Percentiles rank a stretch among this genome's conserved stretches.
These are phyloP conservation scores for Aspergillus sclerotialis DNA, from an alignment of 2,329 filamentous ascomycete species.

Conservation along the genomic window DNA sequence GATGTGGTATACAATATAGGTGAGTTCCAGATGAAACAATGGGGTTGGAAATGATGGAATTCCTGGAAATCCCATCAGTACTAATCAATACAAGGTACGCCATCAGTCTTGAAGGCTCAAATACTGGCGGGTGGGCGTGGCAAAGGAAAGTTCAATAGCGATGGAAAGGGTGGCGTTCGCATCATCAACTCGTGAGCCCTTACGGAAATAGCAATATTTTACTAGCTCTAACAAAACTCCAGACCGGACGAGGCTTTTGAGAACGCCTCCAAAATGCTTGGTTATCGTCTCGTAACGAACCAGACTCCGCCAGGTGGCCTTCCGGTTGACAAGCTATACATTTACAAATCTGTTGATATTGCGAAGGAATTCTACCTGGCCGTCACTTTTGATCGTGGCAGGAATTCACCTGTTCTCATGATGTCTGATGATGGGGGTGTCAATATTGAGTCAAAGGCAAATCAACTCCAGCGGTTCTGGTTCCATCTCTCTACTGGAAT, in stretches of 20 bases:
- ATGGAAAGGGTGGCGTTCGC: conserved; percentile 22
- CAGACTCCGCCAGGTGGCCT: conserved; percentile 21
- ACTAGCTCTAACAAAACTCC: not conserved
- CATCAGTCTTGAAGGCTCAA: conserved; percentile 24
- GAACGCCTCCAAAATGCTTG: conserved; percentile 22
- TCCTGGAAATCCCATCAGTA: not conserved
- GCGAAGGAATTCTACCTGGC: conserved; percentile 36
- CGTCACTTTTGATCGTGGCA: conserved; percentile 40
- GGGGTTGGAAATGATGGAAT: not conserved
- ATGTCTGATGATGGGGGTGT: conserved; percentile 28
- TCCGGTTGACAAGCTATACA: conserved; percentile 27
- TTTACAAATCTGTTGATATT: conserved; percentile 26
- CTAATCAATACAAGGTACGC: conserved; percentile 11
- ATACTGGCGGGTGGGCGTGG: conserved; percentile 26
- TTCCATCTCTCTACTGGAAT: conserved; percentile 19
- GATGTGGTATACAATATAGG: conserved; percentile 18
- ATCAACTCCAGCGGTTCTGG: conserved; percentile 20
- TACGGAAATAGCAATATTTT: not conserved
- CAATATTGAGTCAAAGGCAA: conserved; percentile 22
- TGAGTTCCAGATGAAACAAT: conserved; percentile 4
- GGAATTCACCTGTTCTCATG: conserved; percentile 31
- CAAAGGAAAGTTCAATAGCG: conserved; percentile 22
- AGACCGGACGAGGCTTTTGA: conserved; percentile 20
- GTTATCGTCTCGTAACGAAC: conserved; percentile 19
- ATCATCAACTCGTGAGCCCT: conserved; percentile 16